phyloP scores from a whole-genome alignment of 163 green algal genomes.

The Scenedesmus sp. region DNA sequence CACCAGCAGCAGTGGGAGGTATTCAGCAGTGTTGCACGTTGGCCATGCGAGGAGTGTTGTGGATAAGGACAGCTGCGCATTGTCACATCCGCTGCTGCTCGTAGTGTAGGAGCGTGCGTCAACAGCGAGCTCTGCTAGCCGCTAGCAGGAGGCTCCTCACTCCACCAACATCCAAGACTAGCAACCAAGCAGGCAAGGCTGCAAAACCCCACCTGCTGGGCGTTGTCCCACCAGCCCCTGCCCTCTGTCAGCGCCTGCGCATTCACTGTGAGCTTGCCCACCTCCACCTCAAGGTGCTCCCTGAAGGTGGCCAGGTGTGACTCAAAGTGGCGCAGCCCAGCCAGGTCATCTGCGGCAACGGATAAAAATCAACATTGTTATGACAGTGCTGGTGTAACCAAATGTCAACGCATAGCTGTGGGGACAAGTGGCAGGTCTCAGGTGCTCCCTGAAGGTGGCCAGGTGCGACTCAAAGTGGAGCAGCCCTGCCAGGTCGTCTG shows the following conservation, averaged over 20 bases:
- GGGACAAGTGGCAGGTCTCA: background rate
- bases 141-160: too few relatives aligned
- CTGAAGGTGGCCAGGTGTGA: conserved; percentile 41
- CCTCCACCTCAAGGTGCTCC: conserved; percentile 49
- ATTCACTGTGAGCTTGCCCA: background rate
- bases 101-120: too few relatives aligned
- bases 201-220: conserved; percentile 5
- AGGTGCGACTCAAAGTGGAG: conserved; percentile 47
- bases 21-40: background rate
- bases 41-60: background rate
- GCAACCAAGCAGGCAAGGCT: too few relatives aligned
- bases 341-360: background rate
- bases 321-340: conserved; percentile 46
- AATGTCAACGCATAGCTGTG: too few relatives aligned
- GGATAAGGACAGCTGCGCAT: too few relatives aligned
- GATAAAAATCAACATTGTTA: too few relatives aligned
- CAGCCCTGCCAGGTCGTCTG: background rate
- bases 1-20: background rate
- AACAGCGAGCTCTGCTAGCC: too few relatives aligned
- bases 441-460: conserved; percentile 21
- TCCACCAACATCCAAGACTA: too few relatives aligned
- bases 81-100: background rate
- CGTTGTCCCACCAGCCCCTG: conserved; percentile 28
- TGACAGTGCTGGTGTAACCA: too few relatives aligned
- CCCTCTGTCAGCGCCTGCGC: conserved; percentile 25